Evolutionary conservation across 805 yeast genomes (phyloP).

Genomic region (Candida qinlingensis): DNA sequence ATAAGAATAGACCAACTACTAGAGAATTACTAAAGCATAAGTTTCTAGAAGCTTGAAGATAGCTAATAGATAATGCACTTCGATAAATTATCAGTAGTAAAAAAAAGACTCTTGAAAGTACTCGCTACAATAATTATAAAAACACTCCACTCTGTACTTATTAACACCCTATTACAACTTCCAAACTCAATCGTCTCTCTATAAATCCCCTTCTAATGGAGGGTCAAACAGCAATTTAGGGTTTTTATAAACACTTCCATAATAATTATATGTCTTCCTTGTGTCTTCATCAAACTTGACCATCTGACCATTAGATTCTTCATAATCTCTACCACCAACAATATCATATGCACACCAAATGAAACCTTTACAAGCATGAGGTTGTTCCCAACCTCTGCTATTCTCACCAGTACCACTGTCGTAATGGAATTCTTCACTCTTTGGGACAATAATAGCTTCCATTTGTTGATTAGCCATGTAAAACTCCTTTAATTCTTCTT

Average conservation of each 20-base stretch:
- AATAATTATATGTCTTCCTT: constrained; percentile 25
- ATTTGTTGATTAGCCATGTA: constrained; percentile 35
- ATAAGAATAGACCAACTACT: constrained; percentile 51
- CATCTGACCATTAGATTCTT: constrained; percentile 16
- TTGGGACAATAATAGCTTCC: constrained; percentile 44
- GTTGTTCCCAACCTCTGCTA: constrained; percentile 38
- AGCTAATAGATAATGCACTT: too few species aligned
- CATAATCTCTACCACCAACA: constrained; percentile 34
- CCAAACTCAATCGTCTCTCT: background rate
- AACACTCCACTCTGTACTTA: too few species aligned
- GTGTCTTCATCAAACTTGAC: constrained; percentile 17
- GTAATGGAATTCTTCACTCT: constrained; percentile 32
- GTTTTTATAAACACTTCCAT: constrained; percentile 25
- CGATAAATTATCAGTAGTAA: too few species aligned
- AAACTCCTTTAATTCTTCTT: constrained; percentile 27
- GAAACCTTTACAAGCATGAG: constrained; percentile 42
- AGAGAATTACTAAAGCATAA: constrained; percentile 46
- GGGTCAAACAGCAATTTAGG: background rate
- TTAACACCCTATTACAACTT: too few species aligned
- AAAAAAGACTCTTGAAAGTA: too few species aligned
- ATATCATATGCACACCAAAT: constrained; percentile 56
- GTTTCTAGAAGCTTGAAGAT: constrained; percentile 28
- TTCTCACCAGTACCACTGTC: constrained; percentile 38
- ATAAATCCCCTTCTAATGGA: background rate
- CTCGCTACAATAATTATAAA: too few species aligned